Evolutionary conservation across 2,329 filamentous ascomycete genomes (phyloP), one percentile per base, ranked within the genome.

Genomic region (Penicillium fuscoglaucum): DNA sequence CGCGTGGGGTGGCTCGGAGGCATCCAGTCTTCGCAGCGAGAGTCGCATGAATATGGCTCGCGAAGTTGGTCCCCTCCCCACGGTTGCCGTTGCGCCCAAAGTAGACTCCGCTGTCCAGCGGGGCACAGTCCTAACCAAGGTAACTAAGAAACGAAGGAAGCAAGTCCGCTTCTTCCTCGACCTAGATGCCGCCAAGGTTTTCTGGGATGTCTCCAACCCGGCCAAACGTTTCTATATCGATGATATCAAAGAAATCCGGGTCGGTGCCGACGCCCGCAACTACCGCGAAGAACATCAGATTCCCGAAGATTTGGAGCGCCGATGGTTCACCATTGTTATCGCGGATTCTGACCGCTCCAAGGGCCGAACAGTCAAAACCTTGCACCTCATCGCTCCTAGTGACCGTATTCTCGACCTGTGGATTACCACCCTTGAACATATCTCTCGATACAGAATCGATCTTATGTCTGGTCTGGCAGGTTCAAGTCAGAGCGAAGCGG

Each of bases 311-410:
- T 84, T 87, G 40, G 89, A 93, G 67, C 78, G 82, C 8, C 85
- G 86, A 15, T 96, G 93, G 84, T 93, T 98, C 70, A 96, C 93
- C 29, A 91, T 99, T 64, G 84, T 96, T 53, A 97, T 96, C 74
- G 85, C 87, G 0, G 84, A 91, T 39, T 87, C 89, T 0, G 90
- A 91, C 66, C 89, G 88, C 61, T 88, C 88, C 9, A 93, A 91
- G 71, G 88, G 87, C 45, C 79, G 82, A 26, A 75, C 79, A 6
- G 80, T 84, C 68, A 96, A 97, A 74, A 88, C 88, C 9, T 86
- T 98, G 79, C 92, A 98, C 74, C 82, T 99, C 52, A 87, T 97
- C 57, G 91, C 93, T 28, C 88, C 88, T 12, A 87, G 89, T 61
- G 81, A 87, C 47, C 84, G 87, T 64, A 85, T 87, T 8, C 89